Evolutionary conservation across 305 asterid species (phyloP).

Genomic region (Lippia alba): DNA sequence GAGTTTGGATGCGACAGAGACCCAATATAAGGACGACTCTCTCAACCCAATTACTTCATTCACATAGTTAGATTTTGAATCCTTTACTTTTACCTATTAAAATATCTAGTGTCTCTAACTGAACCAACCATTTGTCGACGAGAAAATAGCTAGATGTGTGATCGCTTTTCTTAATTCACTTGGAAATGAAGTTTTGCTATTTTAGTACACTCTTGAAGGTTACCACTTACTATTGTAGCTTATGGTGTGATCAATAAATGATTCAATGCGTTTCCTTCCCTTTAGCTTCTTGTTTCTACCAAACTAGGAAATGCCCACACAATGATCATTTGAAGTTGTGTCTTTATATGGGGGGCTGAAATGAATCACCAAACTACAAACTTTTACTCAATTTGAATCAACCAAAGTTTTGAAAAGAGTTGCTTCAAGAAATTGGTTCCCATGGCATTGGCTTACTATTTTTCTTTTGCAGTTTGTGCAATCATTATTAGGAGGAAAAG

Average conservation of each 20-base stretch:
- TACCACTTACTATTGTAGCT: neutral
- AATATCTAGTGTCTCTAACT: too few species aligned
- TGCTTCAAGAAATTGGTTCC: constrained; percentile 61
- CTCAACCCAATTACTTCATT: too few species aligned
- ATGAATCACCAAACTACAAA: constrained; percentile 39
- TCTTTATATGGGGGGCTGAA: neutral
- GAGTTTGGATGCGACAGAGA: too few species aligned
- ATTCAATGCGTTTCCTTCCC: constrained; percentile 7
- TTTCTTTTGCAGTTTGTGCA: constrained; percentile 28
- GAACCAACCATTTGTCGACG: too few species aligned
- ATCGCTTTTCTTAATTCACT: constrained; percentile 4
- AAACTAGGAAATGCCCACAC: constrained; percentile 21
- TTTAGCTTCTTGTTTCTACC: neutral
- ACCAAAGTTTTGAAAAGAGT: constrained; percentile 43
- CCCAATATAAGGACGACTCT: too few species aligned
- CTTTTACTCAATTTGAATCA: constrained; percentile 35
- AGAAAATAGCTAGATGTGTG: neutral
- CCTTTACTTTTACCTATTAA: too few species aligned
- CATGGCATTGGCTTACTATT: constrained; percentile 29
- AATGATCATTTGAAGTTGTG: constrained; percentile 21
- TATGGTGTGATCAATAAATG: neutral
- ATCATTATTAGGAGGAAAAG: constrained; percentile 27
- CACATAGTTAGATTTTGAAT: too few species aligned
- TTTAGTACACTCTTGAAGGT: constrained; percentile 23
- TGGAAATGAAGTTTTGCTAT: constrained; percentile 26